Percentiles rank a stretch among this genome's conserved stretches.
Conservation (phyloP, 108 stramenopile species). For the Cyclotella baltica region DNA sequence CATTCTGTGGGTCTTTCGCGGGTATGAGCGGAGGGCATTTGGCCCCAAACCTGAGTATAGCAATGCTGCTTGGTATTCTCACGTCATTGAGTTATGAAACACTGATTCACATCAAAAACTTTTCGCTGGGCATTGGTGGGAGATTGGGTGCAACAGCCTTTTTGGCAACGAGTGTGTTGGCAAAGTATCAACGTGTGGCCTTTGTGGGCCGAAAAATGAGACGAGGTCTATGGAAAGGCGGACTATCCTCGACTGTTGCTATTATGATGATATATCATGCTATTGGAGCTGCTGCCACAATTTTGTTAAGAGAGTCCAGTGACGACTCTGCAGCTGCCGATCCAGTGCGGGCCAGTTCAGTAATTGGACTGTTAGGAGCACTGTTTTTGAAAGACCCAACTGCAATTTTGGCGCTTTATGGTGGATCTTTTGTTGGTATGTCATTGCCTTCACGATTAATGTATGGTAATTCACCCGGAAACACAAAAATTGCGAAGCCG, state of each 20-base stretch:
- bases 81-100: constrained; percentile 58
- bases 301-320: constrained; percentile 63
- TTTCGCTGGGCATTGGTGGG: constrained; percentile 57
- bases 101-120: constrained; percentile 54
- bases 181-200: constrained; percentile 51
- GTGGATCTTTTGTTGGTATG: constrained; percentile 75
- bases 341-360: constrained; percentile 66
- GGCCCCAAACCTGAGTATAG: constrained; percentile 21
- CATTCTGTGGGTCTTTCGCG: constrained; percentile 68
- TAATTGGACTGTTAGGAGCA: constrained; percentile 61
- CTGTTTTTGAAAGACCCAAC: constrained; percentile 55
- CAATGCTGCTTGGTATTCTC: constrained; percentile 41
- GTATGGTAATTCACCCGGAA: constrained; percentile 46
- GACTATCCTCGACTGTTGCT: constrained; percentile 28
- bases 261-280: constrained; percentile 57
- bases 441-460: constrained; percentile 64
- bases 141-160: constrained; percentile 66
- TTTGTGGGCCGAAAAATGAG: constrained; percentile 48
- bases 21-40: constrained; percentile 59
- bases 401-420: constrained; percentile 62
- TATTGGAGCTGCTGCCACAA: constrained; percentile 64
- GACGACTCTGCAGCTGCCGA: constrained; percentile 64
- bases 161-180: constrained; percentile 52
- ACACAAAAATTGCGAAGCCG: not conserved
- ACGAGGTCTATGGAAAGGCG: constrained; percentile 40